phyloP scores from a whole-genome alignment of 1,284 basidiomycete genomes.

The Coniophora puteana region DNA sequence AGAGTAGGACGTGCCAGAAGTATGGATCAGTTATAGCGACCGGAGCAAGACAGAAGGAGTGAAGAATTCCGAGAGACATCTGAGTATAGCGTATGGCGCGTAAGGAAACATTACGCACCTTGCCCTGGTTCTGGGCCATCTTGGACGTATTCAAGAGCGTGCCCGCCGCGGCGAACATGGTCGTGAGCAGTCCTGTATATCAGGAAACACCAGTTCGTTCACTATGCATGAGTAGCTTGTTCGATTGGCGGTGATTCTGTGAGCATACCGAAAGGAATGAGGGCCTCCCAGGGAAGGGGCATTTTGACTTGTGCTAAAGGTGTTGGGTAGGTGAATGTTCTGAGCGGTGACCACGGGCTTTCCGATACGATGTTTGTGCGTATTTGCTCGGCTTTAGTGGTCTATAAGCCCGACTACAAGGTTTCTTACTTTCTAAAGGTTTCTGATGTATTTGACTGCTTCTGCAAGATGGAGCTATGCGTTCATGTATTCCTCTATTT shows the following conservation, averaged over 20 bases:
- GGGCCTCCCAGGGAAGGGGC: slow-evolving; percentile 94
- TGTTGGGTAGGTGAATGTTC: no score
- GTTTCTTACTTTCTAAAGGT: no score
- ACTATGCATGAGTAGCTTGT: slow-evolving; percentile 2
- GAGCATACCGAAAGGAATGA: slow-evolving; percentile 82
- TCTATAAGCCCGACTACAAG: no score
- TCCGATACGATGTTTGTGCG: no score
- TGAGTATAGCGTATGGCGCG: not conserved
- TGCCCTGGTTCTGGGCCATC: slow-evolving; percentile 82
- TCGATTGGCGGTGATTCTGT: slow-evolving; percentile 9
- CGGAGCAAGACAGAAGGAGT: not conserved
- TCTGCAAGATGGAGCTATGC: no score
- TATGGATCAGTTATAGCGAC: not conserved
- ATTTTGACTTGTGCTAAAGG: slow-evolving; percentile 50
- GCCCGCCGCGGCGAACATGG: slow-evolving; percentile 86
- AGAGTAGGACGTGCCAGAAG: not conserved
- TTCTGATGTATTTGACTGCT: no score
- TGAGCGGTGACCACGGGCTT: no score
- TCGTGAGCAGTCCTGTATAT: slow-evolving; percentile 71
- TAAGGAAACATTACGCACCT: slow-evolving; percentile 48
- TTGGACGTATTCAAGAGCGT: slow-evolving; percentile 79
- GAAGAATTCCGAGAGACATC: not conserved
- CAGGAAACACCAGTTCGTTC: not conserved
- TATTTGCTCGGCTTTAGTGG: no score
- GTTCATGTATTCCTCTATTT: no score